phyloP scores from a whole-genome alignment of 192 early-diverging fungal genomes.

The Backusella sp. region DNA sequence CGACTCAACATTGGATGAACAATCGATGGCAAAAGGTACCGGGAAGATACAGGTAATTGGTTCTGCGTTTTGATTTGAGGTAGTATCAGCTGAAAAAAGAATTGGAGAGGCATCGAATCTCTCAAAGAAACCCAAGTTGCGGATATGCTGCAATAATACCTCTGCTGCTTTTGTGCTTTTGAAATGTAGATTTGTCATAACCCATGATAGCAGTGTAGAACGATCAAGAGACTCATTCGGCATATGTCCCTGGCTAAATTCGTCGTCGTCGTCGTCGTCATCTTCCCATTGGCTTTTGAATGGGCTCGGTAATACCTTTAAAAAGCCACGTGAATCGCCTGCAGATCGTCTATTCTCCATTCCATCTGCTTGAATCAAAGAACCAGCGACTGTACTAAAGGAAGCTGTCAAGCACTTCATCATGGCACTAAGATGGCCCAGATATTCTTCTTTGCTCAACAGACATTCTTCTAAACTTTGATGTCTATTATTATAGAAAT shows the following conservation, averaged over 20 bases:
- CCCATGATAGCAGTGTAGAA: slow-evolving; percentile 35
- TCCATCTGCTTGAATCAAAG: not conserved
- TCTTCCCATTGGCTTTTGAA: not conserved
- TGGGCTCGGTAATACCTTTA: slow-evolving; percentile 23
- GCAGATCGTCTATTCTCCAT: slow-evolving; percentile 13
- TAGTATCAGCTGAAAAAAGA: slow-evolving; percentile 21
- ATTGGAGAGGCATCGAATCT: slow-evolving; percentile 46
- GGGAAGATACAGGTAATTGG: slow-evolving; percentile 48
- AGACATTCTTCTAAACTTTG: slow-evolving; percentile 35
- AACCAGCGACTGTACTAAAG: not conserved
- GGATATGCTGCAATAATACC: slow-evolving; percentile 52
- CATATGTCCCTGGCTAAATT: slow-evolving; percentile 3
- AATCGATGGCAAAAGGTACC: slow-evolving; percentile 50
- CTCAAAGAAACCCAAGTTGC: slow-evolving; percentile 55
- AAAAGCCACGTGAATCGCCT: slow-evolving; percentile 17
- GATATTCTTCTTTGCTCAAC: slow-evolving; percentile 42
- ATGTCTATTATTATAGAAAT: slow-evolving; percentile 36
- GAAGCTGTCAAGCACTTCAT: slow-evolving; percentile 26
- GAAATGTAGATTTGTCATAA: slow-evolving; percentile 39
- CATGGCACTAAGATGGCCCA: slow-evolving; percentile 48
- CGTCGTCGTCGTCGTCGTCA: not conserved
- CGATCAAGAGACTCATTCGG: slow-evolving; percentile 29
- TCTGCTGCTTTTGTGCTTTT: slow-evolving; percentile 28
- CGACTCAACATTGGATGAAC: slow-evolving; percentile 47
- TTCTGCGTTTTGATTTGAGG: not conserved